Conservation (phyloP, 2,329 filamentous ascomycete genomes). For the Chaetothyriales sp. region DNA sequence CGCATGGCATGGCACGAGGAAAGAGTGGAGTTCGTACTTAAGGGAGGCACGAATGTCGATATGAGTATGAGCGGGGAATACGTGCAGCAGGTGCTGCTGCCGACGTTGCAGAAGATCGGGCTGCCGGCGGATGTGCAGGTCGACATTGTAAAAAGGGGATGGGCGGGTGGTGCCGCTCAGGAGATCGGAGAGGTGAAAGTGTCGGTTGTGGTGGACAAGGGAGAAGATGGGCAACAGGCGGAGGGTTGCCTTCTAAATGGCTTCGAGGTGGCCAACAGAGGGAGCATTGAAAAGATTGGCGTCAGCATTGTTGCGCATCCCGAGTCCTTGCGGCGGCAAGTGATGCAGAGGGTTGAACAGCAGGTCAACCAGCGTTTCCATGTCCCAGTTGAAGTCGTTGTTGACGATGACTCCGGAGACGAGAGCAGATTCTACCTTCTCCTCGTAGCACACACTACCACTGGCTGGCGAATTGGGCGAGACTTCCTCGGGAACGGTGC, state of each 20-base stretch:
- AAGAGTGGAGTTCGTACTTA: slow-evolving; percentile 32
- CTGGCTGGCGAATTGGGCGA: slow-evolving; percentile 36
- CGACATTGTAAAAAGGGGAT: slow-evolving; percentile 37
- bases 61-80: slow-evolving; percentile 38
- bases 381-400: not conserved
- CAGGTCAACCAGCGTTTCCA: slow-evolving; percentile 1
- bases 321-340: not conserved
- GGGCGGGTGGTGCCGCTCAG: slow-evolving; percentile 33
- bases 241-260: slow-evolving; percentile 18
- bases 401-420: slow-evolving; percentile 25
- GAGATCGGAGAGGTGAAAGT: slow-evolving; percentile 39
- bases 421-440: slow-evolving; percentile 40
- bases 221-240: not conserved
- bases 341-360: not conserved
- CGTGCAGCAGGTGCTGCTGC: slow-evolving; percentile 40
- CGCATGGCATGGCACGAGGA: not conserved
- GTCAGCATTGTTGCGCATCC: slow-evolving; percentile 25
- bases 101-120: slow-evolving; percentile 38
- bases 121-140: slow-evolving; percentile 32
- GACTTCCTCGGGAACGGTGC: slow-evolving; percentile 33
- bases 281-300: slow-evolving; percentile 24
- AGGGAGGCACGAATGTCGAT: slow-evolving; percentile 46
- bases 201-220: slow-evolving; percentile 23
- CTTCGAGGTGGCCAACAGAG: slow-evolving; percentile 23
- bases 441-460: slow-evolving; percentile 39